phyloP scores from a whole-genome alignment of 129 eudicot species.

The Flaveria bidentis region DNA sequence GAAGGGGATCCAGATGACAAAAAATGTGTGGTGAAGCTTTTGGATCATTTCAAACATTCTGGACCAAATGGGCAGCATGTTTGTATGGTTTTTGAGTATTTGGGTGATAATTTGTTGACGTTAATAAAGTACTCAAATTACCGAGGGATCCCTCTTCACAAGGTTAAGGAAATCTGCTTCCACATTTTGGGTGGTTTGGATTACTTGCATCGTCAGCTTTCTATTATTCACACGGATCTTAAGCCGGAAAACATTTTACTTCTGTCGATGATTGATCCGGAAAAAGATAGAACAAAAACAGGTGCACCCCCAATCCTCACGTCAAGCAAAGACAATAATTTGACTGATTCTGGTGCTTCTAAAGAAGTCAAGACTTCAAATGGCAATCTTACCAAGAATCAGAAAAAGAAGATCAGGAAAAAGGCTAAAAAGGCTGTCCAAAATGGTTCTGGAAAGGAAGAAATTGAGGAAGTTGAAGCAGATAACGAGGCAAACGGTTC shows the following conservation, averaged over 20 bases:
- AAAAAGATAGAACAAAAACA: slow-evolving; percentile 64
- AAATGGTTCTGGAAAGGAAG: slow-evolving; percentile 52
- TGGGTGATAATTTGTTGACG: slow-evolving; percentile 88
- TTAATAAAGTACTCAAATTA: slow-evolving; percentile 80
- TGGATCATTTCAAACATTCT: slow-evolving; percentile 90
- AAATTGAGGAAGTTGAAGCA: slow-evolving; percentile 44
- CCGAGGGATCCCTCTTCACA: slow-evolving; percentile 73
- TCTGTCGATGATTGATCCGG: slow-evolving; percentile 73
- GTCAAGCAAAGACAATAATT: slow-evolving; percentile 46
- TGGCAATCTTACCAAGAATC: slow-evolving; percentile 75
- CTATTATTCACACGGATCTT: slow-evolving; percentile 87
- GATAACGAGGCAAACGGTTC: slow-evolving; percentile 42
- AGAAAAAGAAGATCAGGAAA: slow-evolving; percentile 70
- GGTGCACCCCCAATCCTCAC: slow-evolving; percentile 65
- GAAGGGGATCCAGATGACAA: slow-evolving; percentile 88
- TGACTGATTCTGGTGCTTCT: slow-evolving; percentile 46
- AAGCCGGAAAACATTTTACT: slow-evolving; percentile 92
- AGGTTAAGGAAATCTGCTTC: slow-evolving; percentile 83
- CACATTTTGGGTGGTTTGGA: slow-evolving; percentile 84
- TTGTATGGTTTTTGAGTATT: slow-evolving; percentile 91
- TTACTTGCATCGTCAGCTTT: slow-evolving; percentile 87
- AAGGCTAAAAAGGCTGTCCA: slow-evolving; percentile 79
- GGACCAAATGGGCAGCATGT: slow-evolving; percentile 98
- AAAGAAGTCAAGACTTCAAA: slow-evolving; percentile 42
- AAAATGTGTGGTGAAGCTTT: slow-evolving; percentile 81